Evolutionary conservation across 495 filamentous ascomycete genomes (phyloP), one percentile per base, ranked within the genome.

Genomic region (Aspergillus haitiensis): DNA sequence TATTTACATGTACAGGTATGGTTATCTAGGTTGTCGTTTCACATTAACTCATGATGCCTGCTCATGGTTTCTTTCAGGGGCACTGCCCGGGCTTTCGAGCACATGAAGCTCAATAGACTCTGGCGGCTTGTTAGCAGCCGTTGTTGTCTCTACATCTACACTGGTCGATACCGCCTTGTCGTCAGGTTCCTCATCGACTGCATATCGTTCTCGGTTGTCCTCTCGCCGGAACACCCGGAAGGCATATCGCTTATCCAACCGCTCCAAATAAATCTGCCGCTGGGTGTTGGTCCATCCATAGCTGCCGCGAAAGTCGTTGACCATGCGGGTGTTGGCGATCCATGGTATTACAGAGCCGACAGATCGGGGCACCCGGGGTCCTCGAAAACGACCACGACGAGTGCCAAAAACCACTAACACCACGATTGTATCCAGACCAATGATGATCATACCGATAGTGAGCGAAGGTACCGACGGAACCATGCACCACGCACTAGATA

Each of bases 281-380:
- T 72, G 55, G 6, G 60, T 54, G 60, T 58, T 75, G 12, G 62
- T 71, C 75, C 73, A 75, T 5, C 42, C 34, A 39, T 75, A 70
- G 1, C 72, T 77, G 32, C 69, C 62, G 16, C 59, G 58, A 50
- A 77, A 75, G 50, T 77, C 75, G 35, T 58, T 44, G 2, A 75
- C 65, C 75, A 77, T 75, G 37, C 65, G 72, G 55, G 72, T 77
- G 45, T 75, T 71, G 11, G 72, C 71, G 32, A 77, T 62, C 75
- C 75, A 77, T 1, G 75, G 75, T 7, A 77, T 69, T 15, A 77
- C 56, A 6, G 73, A 65, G 7, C 75, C 75, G 44, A 77, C 72
- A 0, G 75, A 75, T 6, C 73, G 72, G 5, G 75, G 75, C 58
- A 77, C 73, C 9, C 75, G 66, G 8, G 75, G 75, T 7, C 68